Evolutionary conservation across 495 filamentous ascomycete species (phyloP), one percentile per base, ranked within the genome.

Genomic region (Xylaria bambusicola): DNA sequence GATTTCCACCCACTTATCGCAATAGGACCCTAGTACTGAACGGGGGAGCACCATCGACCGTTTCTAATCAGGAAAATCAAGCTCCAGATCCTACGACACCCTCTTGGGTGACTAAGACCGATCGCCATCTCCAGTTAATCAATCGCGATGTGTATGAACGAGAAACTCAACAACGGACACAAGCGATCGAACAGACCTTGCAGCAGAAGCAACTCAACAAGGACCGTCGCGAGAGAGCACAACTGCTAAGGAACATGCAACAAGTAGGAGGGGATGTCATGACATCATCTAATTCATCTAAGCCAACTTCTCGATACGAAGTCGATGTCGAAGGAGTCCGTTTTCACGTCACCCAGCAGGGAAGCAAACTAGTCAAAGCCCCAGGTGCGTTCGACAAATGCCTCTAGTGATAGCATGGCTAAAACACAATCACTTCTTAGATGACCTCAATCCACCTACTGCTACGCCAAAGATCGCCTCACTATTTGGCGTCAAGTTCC

Each of bases 121-220:
- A 92, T 62, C 88, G 91, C 52, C 91, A 95, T 63, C 83, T 93
- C 73, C 92, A 96, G 71, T 73, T 97, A 47, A 96, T 97, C 74
- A 96, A 96, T 67, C 81, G 86, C 17, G 81, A 86, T 2, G 82
- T 96, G 13, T 96, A 90, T 73, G 87, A 95, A 64, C 87, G 90
- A 71, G 85, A 90, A 54, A 78, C 80, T 1, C 84, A 86, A 62
- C 80, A 83, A n/a, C 80, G 90, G 35, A 77, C 85, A 1, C 86
- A 84, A 66, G 91, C 90, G 9, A 87, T 94, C 48, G 87, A 91
- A 61, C 82, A 88, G 63, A 88, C 87, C 2, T 77, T 83, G 20
- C 82, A 82, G 62, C 77, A 84, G 44, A 88, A 86, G 62, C 76
- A 82, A 35, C 69, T 79, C 20, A 73, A 81, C 67, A 82, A 75